Percentiles rank a stretch among this genome's conserved stretches.
Evolutionary conservation across 441 rosid species (phyloP).

Genomic region (Gossypium laxum): DNA sequence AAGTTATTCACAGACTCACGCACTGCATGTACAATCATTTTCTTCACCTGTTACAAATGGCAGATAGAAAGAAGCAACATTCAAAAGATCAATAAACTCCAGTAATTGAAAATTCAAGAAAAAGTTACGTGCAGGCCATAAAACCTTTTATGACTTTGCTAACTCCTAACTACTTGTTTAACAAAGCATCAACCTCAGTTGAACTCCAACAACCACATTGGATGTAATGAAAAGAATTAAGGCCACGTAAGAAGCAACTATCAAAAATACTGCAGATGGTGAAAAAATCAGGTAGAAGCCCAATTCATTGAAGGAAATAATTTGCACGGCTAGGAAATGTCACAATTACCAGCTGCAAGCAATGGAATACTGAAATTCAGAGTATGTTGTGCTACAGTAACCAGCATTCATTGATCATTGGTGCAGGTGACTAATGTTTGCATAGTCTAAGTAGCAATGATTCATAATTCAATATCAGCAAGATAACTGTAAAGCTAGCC

Average conservation of each 20-base stretch:
- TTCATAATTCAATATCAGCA: not conserved
- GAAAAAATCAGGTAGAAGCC: not conserved
- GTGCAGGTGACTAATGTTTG: not conserved
- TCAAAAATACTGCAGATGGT: not conserved
- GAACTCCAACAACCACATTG: not conserved
- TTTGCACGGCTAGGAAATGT: not conserved
- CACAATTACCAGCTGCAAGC: not conserved
- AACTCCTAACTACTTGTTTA: not conserved
- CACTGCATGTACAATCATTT: constrained; percentile 26
- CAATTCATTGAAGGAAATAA: not conserved
- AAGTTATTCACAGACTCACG: constrained; percentile 15
- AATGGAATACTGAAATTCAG: not conserved
- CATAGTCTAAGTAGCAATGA: not conserved
- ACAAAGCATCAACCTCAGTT: not conserved
- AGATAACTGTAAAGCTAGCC: not conserved
- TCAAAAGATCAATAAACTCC: not conserved
- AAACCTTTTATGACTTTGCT: not conserved
- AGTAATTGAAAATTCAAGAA: not conserved
- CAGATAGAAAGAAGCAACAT: not conserved
- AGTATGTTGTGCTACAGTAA: not conserved
- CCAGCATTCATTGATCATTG: not conserved
- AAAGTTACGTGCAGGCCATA: not conserved
- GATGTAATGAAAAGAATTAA: not conserved
- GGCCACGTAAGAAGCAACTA: not conserved
- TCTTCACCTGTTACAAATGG: constrained; percentile 26